Base-by-base conservation (phyloP, 176 grass and related monocot genomes). In the Saccharum spontaneum region DNA sequence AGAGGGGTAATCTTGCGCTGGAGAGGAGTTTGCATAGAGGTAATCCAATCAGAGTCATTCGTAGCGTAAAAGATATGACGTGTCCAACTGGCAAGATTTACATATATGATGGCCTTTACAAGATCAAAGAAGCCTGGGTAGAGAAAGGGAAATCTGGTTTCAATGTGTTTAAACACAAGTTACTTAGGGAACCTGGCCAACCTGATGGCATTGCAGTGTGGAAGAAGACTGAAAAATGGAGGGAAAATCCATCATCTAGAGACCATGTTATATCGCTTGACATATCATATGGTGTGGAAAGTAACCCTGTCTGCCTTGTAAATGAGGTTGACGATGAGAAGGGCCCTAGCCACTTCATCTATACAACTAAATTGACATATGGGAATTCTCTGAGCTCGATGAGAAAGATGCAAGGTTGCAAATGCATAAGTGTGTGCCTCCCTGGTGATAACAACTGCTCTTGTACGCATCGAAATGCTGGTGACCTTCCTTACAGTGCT, bases 201-300 rank as follows among this genome's bases (percentile, higher is more conserved):
- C 88, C 92, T 40, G 88, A 90, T 79, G 92, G 88, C 39, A 91
- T 92, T 72, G 88, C 92, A 45, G 84, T 94, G 22, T 97, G 94
- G 94, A 97, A 92, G 78, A 91, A 86, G 73, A 87, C 87, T 73
- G 90, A 97, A 71, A 94, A 87, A 84, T 97, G 94, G 94, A 91
- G 92, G 52, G 72, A 89, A 34, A 88, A 89, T 82, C 92, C 92
- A 57, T 94, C 88, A 16, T 92, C 83, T 52, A 87, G 94, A 86
- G 88, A 83, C 22, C 82, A 78, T 75, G 80, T 92, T 82, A 62
- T 97, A 66, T 33, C 81, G 20, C 74, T 5, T 3, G 94, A 97
- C 81, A 86, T 97, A 71, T 97, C 92, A 69, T 26, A 61, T 45
- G 94, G 94, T 72, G 68, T 82, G 62, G 94, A 97, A 97, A 87